Conservation (phyloP, 805 yeast genomes). For the Candida tallmaniae region DNA sequence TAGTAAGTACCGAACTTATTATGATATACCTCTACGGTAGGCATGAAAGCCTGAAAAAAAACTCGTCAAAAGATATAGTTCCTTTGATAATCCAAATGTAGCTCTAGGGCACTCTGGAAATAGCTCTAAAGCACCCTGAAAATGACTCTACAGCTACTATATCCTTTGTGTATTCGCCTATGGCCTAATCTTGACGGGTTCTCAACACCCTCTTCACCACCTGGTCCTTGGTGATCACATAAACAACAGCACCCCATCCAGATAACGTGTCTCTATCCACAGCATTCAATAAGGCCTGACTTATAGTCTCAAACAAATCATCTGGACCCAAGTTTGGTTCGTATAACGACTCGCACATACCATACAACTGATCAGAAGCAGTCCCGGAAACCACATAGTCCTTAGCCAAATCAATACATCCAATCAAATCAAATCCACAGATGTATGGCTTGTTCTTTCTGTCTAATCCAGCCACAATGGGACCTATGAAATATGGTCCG, state of each 20-base stretch:
- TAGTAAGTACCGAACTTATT: no score
- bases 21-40: no score
- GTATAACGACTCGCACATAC: conserved; percentile 96
- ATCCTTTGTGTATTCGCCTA: no score
- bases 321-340: conserved; percentile 94
- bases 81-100: neutral
- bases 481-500: conserved; percentile 97
- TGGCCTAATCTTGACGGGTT: conserved; percentile 95
- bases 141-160: no score
- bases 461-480: conserved; percentile 92
- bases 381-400: conserved; percentile 97
- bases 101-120: no score
- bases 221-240: conserved; percentile 86
- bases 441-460: conserved; percentile 81
- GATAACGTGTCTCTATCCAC: conserved; percentile 96
- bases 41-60: no score
- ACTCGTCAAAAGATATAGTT: neutral
- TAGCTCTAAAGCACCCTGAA: no score
- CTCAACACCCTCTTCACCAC: conserved; percentile 82
- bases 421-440: conserved; percentile 94
- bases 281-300: conserved; percentile 90
- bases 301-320: conserved; percentile 90
- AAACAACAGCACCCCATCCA: conserved; percentile 98
- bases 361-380: conserved; percentile 93
- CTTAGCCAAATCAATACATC: conserved; percentile 91